These are phyloP conservation scores for Cordyceps sp. DNA, from an alignment of 2,329 filamentous ascomycete species.

Conservation along the genomic window DNA sequence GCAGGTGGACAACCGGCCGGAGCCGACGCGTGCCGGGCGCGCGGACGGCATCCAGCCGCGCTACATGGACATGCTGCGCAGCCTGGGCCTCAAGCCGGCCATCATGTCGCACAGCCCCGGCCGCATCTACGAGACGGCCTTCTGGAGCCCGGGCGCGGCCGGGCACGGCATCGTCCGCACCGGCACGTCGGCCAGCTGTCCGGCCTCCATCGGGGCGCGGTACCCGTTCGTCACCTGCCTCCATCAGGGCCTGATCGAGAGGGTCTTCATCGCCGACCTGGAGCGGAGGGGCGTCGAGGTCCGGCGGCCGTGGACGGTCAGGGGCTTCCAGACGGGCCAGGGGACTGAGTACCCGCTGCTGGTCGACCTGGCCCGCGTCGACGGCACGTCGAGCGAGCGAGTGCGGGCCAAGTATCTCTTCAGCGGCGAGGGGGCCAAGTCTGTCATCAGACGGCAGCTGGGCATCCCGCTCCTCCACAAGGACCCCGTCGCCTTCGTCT, in stretches of 20 bases:
- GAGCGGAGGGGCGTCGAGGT: constrained; percentile 42
- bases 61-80: constrained; percentile 70
- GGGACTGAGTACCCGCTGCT: constrained; percentile 59
- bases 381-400: constrained; percentile 53
- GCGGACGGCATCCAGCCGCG: constrained; percentile 87
- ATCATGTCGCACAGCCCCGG: constrained; percentile 82
- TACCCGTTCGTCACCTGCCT: constrained; percentile 56
- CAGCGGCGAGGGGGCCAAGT: constrained; percentile 54
- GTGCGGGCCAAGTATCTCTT: constrained; percentile 55
- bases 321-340: constrained; percentile 39
- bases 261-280: constrained; percentile 51
- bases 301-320: constrained; percentile 49
- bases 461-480: constrained; percentile 56
- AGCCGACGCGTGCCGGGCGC: constrained; percentile 70
- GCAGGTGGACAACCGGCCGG: constrained; percentile 80
- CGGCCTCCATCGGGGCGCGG: constrained; percentile 60
- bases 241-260: constrained; percentile 57
- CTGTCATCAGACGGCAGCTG: constrained; percentile 45
- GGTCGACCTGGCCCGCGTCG: constrained; percentile 60
- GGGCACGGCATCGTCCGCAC: constrained; percentile 45
- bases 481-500: constrained; percentile 54
- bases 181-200: constrained; percentile 73
- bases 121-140: constrained; percentile 64
- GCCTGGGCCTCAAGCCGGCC: constrained; percentile 75
- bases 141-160: constrained; percentile 48